Conservation (phyloP, 208 protist genomes). For the Phytomonas serpens region DNA sequence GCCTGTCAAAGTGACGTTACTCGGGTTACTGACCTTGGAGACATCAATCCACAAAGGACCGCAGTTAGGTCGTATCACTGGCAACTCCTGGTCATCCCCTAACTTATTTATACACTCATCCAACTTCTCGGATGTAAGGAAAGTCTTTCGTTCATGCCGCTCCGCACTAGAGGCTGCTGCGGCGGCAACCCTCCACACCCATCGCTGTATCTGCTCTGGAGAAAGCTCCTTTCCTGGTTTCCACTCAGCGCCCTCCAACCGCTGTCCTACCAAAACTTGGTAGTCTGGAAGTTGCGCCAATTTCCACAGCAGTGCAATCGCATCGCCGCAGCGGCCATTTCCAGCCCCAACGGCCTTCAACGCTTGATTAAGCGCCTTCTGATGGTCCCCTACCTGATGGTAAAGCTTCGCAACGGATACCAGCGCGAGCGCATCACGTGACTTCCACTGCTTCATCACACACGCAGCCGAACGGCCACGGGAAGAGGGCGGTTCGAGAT, state of each 20-base stretch:
- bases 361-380: conserved; percentile 51
- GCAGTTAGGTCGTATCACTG: conserved; percentile 16
- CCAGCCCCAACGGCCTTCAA: conserved; percentile 45
- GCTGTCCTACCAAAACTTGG: conserved; percentile 6
- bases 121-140: neutral
- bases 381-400: conserved; percentile 39
- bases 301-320: conserved; percentile 58
- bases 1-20: conserved; percentile 58
- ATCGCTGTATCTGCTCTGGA: conserved; percentile 14
- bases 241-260: conserved; percentile 15
- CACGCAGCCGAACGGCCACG: conserved; percentile 49
- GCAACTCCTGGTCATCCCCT: neutral
- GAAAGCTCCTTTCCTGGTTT: conserved; percentile 6
- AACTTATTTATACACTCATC: neutral
- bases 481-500: conserved; percentile 41
- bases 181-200: conserved; percentile 1
- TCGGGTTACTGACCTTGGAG: conserved; percentile 38
- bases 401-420: conserved; percentile 64
- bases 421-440: conserved; percentile 64
- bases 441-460: conserved; percentile 62
- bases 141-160: conserved; percentile 4
- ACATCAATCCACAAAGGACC: conserved; percentile 63
- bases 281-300: conserved; percentile 31
- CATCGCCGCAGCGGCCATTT: conserved; percentile 39
- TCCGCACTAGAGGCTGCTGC: conserved; percentile 17